These are phyloP conservation scores for Stagonosporopsis chrysanthemi DNA, from an alignment of 2,329 filamentous ascomycete species.

Conservation along the genomic window DNA sequence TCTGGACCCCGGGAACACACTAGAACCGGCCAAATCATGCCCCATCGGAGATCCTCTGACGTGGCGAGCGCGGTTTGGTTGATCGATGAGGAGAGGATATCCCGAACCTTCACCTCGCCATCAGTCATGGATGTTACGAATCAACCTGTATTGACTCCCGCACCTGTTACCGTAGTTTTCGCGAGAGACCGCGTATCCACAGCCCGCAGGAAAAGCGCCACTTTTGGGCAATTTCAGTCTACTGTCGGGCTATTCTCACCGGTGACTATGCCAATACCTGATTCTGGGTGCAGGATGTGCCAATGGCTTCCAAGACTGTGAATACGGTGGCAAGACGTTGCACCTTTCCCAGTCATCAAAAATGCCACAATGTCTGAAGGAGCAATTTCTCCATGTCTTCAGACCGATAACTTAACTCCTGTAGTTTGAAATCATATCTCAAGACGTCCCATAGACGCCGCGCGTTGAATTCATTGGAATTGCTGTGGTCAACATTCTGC, in stretches of 20 bases:
- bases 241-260: slow-evolving; percentile 42
- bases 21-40: slow-evolving; percentile 57
- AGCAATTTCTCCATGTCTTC: slow-evolving; percentile 37
- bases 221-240: slow-evolving; percentile 43
- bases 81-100: slow-evolving; percentile 48
- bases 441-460: slow-evolving; percentile 19
- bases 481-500: slow-evolving; percentile 5
- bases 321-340: slow-evolving; percentile 46
- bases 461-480: slow-evolving; percentile 3
- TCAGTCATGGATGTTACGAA: slow-evolving; percentile 49
- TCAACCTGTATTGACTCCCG: slow-evolving; percentile 38
- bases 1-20: slow-evolving; percentile 52
- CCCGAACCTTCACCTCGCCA: slow-evolving; percentile 50
- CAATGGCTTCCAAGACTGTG: slow-evolving; percentile 29
- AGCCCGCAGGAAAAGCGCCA: slow-evolving; percentile 42
- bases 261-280: slow-evolving; percentile 43
- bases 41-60: slow-evolving; percentile 61
- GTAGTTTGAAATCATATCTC: slow-evolving; percentile 35
- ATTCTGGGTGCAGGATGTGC: slow-evolving; percentile 30
- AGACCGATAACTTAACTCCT: slow-evolving; percentile 40
- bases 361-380: slow-evolving; percentile 39
- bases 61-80: slow-evolving; percentile 58
- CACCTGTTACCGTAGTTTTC: slow-evolving; percentile 35
- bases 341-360: slow-evolving; percentile 18
- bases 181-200: slow-evolving; percentile 40